Evolutionary conservation across 768 basidiomycete genomes (phyloP).

Genomic region (Sporobolomyces pararoseus): DNA sequence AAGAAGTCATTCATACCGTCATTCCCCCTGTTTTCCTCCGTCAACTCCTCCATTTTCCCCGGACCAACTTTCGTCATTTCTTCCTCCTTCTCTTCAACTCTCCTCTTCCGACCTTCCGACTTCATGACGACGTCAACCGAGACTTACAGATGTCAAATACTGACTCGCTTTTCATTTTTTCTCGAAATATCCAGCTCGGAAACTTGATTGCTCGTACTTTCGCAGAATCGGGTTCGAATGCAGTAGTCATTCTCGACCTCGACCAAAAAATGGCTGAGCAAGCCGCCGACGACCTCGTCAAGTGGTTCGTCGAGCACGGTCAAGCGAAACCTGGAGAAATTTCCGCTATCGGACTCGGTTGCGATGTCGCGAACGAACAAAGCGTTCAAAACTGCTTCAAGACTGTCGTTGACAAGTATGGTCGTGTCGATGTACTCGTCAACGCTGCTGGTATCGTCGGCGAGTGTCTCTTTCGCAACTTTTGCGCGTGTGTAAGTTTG

Average conservation of each 20-base stretch:
- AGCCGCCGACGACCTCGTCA: constrained; percentile 66
- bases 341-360: constrained; percentile 69
- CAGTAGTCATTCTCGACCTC: constrained; percentile 76
- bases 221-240: constrained; percentile 76
- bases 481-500: no score
- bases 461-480: neutral
- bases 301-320: constrained; percentile 56
- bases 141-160: neutral
- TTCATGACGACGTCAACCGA: neutral
- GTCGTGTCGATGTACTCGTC: constrained; percentile 74
- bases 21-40: neutral
- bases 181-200: constrained; percentile 56
- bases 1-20: no score
- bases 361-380: constrained; percentile 79
- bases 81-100: neutral
- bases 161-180: no score
- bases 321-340: constrained; percentile 59
- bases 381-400: constrained; percentile 71
- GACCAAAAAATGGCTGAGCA: constrained; percentile 63
- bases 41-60: neutral
- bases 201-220: constrained; percentile 87
- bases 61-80: neutral
- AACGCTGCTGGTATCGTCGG: constrained; percentile 67
- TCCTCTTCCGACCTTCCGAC: neutral
- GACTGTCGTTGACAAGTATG: constrained; percentile 61